Evolutionary conservation across 495 filamentous ascomycete species (phyloP), one percentile per base, ranked within the genome.

Genomic region (Lasiosphaeriaceae sp.): DNA sequence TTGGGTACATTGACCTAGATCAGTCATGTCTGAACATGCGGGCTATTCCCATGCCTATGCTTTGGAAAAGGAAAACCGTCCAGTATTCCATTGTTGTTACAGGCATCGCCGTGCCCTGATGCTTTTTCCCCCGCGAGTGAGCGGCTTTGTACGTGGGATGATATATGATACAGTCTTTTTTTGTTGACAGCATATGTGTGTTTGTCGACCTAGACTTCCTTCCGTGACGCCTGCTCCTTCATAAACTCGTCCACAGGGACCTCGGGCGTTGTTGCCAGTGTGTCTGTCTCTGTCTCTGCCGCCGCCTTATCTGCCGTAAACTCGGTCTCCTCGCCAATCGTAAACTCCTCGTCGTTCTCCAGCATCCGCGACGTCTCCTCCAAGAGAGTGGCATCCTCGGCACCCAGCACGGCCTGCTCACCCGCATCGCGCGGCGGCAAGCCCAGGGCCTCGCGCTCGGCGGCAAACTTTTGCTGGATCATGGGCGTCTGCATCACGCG

Each of bases 401-500:
- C 35, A 43, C 50, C 21, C 16, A 2, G 3, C 14, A 21, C 34
- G 37, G 20, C 35, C 31, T 52, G 56, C 26, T 50, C 45, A 19
- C 34, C 48, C 34, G 46, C 49, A 12, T 34, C 24, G 23, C 17
- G 19, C 4, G 65, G 62, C 11, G 69, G 70, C 53, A 80, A 20
- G 0, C 75, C 74, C 12, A 78, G 53, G 0, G 59, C 65, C 11
- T 26, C 71, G 54, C 87, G 75, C 76, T 91, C 73, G 44, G 63
- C 56, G 45, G 70, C 71, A 59, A 90, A 86, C 59, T 80, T 71
- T 60, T 77, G 77, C 62, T 79, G 81, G 26, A 93, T 78, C 39
- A 67, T 69, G 2, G 78, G 75, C 2, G 83, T 87, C 75, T 90
- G 87, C 86, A 96, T 88, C 50, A 97, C 74, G 60, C 84, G 76